phyloP scores from a whole-genome alignment of 2,329 filamentous ascomycete genomes.

The Diaporthe sp. region DNA sequence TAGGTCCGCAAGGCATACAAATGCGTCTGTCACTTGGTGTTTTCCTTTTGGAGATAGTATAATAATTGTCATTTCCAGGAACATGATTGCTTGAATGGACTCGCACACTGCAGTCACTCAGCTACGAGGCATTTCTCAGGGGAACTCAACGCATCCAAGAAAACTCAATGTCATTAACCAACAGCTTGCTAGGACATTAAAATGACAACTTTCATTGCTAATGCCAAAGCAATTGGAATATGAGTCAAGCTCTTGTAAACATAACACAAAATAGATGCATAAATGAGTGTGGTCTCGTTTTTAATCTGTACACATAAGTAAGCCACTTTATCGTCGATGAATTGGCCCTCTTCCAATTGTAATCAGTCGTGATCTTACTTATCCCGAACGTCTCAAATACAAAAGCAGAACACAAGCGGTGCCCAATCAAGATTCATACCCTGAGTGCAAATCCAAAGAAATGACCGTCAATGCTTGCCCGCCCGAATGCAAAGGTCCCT shows the following conservation, averaged over 20 bases:
- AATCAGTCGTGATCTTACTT: neutral
- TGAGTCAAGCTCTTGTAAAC: neutral
- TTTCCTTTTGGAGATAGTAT: neutral
- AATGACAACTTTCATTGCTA: neutral
- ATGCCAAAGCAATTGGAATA: neutral
- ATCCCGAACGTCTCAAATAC: too few species aligned
- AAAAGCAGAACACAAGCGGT: neutral
- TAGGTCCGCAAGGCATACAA: neutral
- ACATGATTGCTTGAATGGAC: too few species aligned
- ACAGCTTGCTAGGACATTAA: neutral
- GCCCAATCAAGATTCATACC: neutral
- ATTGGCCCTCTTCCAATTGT: neutral
- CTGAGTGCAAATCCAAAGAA: neutral
- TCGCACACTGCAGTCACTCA: too few species aligned
- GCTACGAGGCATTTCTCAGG: too few species aligned
- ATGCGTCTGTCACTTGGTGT: neutral
- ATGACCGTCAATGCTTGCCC: neutral
- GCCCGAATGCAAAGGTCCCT: constrained; percentile 7
- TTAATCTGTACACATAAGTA: too few species aligned
- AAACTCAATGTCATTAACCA: neutral
- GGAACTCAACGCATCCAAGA: too few species aligned
- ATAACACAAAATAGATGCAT: neutral
- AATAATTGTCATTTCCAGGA: too few species aligned
- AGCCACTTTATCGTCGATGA: neutral
- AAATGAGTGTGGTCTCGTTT: too few species aligned